A percentile compares a stretch with the other conserved stretches of the same genome.
phyloP scores from a whole-genome alignment of 805 yeast species.

The Starmera pachycereana region DNA sequence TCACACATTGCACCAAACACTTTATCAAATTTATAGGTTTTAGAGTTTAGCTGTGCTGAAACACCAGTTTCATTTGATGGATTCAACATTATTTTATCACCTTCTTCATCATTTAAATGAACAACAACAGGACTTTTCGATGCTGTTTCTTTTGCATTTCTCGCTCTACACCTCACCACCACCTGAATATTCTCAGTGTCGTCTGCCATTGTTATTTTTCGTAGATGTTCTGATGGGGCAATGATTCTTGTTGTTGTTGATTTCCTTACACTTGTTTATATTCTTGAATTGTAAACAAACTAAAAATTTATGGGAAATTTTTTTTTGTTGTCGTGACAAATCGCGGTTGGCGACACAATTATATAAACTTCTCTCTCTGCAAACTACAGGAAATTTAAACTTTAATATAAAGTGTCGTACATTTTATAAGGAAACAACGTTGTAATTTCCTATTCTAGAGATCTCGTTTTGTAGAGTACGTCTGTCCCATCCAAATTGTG shows the following conservation, averaged over 20 bases:
- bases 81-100: conserved; percentile 37
- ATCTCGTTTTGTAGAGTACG: conserved; percentile 41
- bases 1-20: conserved; percentile 79
- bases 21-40: conserved; percentile 64
- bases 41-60: conserved; percentile 32
- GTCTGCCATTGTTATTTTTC: conserved; percentile 1
- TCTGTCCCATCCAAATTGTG: conserved; percentile 49
- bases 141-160: conserved; percentile 46
- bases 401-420: too few relatives aligned
- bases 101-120: conserved; percentile 35
- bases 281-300: too few relatives aligned
- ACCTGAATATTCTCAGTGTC: conserved; percentile 46
- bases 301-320: too few relatives aligned
- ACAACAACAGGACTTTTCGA: conserved; percentile 54
- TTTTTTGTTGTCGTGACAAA: not conserved
- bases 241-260: too few relatives aligned
- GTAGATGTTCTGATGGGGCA: too few relatives aligned
- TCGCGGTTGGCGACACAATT: not conserved
- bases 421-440: conserved; percentile 24
- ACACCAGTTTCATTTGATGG: conserved; percentile 29
- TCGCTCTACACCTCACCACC: conserved; percentile 53
- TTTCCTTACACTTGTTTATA: too few relatives aligned
- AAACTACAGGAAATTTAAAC: too few relatives aligned
- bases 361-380: not conserved
- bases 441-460: conserved; percentile 40